Evolutionary conservation across 2,329 filamentous ascomycete genomes (phyloP).

Genomic region (Botrytis byssoidea): DNA sequence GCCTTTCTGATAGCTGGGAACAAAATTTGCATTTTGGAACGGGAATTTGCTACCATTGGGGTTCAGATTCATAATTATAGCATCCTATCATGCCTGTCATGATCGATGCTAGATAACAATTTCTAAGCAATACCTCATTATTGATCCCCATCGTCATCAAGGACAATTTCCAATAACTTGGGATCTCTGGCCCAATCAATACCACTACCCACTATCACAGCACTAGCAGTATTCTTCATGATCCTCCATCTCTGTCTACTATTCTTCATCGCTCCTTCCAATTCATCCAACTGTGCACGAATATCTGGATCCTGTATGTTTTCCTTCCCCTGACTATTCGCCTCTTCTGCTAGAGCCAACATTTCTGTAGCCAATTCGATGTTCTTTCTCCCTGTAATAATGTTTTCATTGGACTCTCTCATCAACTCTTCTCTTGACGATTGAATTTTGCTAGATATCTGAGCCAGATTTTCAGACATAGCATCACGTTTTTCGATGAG

Average conservation of each 20-base stretch:
- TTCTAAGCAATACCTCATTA: not conserved
- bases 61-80: not conserved
- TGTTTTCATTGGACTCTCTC: constrained; percentile 56
- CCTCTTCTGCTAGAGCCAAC: constrained; percentile 59
- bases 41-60: too few relatives aligned
- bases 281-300: constrained; percentile 54
- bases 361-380: constrained; percentile 60
- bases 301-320: constrained; percentile 53
- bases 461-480: constrained; percentile 61
- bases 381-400: constrained; percentile 59
- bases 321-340: constrained; percentile 52
- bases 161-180: constrained; percentile 65
- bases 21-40: not conserved
- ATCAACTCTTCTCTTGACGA: constrained; percentile 53
- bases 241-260: constrained; percentile 69
- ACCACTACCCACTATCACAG: constrained; percentile 76
- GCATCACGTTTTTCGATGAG: constrained; percentile 66
- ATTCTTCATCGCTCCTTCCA: constrained; percentile 59
- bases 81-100: not conserved
- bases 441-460: constrained; percentile 54
- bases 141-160: constrained; percentile 60
- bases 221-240: constrained; percentile 76
- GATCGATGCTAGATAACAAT: not conserved
- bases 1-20: not conserved
- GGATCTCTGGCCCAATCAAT: constrained; percentile 76